Conservation (phyloP, 1,139 yeast species). For the Kodamaea anthophila region DNA sequence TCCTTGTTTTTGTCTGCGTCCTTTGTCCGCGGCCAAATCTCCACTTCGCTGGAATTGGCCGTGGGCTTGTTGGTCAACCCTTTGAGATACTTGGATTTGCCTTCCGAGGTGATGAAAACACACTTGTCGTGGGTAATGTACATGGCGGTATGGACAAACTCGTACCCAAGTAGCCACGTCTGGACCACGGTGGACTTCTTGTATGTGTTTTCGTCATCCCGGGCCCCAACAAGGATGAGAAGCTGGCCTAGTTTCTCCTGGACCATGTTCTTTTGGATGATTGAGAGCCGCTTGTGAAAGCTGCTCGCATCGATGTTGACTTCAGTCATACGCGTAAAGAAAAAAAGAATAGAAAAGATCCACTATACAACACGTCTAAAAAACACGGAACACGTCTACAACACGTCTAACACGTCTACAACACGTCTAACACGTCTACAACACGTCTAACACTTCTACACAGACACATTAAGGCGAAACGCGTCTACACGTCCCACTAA, state of each 20-base stretch:
- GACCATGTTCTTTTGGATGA: slow-evolving; percentile 33
- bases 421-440: background rate
- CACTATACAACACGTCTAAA: slow-evolving; percentile 4
- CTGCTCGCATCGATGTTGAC: slow-evolving; percentile 34
- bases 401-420: background rate
- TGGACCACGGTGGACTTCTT: slow-evolving; percentile 85
- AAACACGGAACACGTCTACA: background rate
- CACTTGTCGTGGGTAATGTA: slow-evolving; percentile 57
- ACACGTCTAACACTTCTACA: background rate
- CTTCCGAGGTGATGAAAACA: slow-evolving; percentile 70
- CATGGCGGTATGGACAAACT: slow-evolving; percentile 84
- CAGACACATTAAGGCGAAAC: no score
- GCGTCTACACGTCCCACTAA: background rate
- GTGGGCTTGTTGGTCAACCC: slow-evolving; percentile 41
- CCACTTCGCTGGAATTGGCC: slow-evolving; percentile 41
- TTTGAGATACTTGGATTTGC: slow-evolving; percentile 77
- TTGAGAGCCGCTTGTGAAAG: slow-evolving; percentile 38
- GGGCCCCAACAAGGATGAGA: slow-evolving; percentile 71
- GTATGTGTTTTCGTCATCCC: slow-evolving; percentile 85
- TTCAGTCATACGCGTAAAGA: slow-evolving; percentile 16
- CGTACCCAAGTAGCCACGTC: slow-evolving; percentile 91
- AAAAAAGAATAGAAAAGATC: background rate
- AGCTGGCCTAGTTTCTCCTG: slow-evolving; percentile 42
- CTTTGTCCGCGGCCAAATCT: slow-evolving; percentile 73
- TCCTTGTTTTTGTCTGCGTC: slow-evolving; percentile 71